Evolutionary conservation across 805 yeast species (phyloP).

Genomic region (Lipomyces starkeyi): DNA sequence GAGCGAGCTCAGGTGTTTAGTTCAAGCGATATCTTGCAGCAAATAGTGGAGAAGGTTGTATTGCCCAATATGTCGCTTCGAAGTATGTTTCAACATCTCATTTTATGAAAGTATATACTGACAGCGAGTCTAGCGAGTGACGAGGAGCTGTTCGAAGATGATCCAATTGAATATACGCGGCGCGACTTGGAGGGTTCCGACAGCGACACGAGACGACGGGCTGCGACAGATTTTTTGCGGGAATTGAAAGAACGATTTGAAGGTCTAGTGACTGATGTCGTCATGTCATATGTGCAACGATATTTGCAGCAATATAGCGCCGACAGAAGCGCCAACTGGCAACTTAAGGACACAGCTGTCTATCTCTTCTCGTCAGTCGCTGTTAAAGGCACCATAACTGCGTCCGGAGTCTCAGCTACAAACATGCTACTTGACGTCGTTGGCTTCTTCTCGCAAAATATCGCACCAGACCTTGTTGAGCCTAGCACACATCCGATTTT

Average conservation of each 20-base stretch:
- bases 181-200: slow-evolving; percentile 96
- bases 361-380: slow-evolving; percentile 89
- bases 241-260: slow-evolving; percentile 84
- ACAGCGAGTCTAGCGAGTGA: slow-evolving; percentile 60
- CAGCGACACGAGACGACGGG: slow-evolving; percentile 86
- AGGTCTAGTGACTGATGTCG: slow-evolving; percentile 71
- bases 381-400: slow-evolving; percentile 86
- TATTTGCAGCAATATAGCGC: slow-evolving; percentile 61
- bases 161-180: slow-evolving; percentile 90
- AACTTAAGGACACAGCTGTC: slow-evolving; percentile 82
- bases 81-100: slow-evolving; percentile 14
- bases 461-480: slow-evolving; percentile 79
- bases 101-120: background rate
- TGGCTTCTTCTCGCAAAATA: slow-evolving; percentile 76
- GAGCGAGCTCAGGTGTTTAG: slow-evolving; percentile 67
- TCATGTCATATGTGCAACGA: slow-evolving; percentile 70
- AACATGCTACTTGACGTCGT: slow-evolving; percentile 86
- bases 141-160: slow-evolving; percentile 94
- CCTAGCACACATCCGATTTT: slow-evolving; percentile 70
- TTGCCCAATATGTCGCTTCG: slow-evolving; percentile 88
- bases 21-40: slow-evolving; percentile 65
- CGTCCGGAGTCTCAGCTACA: slow-evolving; percentile 84
- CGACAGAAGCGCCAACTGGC: slow-evolving; percentile 68
- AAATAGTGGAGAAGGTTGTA: slow-evolving; percentile 79
- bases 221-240: slow-evolving; percentile 89